phyloP scores from a whole-genome alignment of 148 eudicot species.

The Cornus suecica region DNA sequence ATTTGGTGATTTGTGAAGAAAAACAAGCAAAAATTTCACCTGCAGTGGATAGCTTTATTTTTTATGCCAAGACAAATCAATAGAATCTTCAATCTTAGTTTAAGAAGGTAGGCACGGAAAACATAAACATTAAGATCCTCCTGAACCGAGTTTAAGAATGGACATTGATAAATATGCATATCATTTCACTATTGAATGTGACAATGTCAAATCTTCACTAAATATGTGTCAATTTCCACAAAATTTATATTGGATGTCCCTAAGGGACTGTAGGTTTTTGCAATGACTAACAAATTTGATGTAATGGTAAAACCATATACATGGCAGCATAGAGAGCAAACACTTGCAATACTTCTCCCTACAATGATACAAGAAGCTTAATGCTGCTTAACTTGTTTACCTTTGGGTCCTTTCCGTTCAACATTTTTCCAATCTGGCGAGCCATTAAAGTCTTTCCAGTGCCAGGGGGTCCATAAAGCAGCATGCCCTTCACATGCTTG shows the following conservation, averaged over 20 bases:
- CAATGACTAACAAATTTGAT: background rate
- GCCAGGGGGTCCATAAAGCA: conserved; percentile 98
- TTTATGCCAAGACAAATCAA: background rate
- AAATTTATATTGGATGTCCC: background rate
- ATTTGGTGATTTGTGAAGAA: background rate
- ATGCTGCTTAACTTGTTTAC: conserved; percentile 21
- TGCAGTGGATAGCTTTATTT: background rate
- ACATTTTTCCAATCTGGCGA: conserved; percentile 95
- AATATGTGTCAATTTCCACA: background rate
- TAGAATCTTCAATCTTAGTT: background rate
- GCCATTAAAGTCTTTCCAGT: conserved; percentile 99
- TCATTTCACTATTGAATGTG: background rate
- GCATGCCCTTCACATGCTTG: conserved; percentile 99
- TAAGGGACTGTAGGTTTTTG: background rate
- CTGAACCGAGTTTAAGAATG: background rate
- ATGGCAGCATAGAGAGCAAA: background rate
- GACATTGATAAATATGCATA: background rate
- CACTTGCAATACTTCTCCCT: background rate
- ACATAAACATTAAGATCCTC: background rate
- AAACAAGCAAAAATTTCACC: background rate
- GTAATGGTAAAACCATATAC: background rate
- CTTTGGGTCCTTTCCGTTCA: conserved; percentile 97
- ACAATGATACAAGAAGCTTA: conserved; percentile 1
- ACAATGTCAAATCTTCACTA: too few relatives aligned
- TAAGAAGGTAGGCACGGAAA: background rate